Evolutionary conservation across 2,329 filamentous ascomycete species (phyloP).

Genomic region (Fusarium odoratissimum): DNA sequence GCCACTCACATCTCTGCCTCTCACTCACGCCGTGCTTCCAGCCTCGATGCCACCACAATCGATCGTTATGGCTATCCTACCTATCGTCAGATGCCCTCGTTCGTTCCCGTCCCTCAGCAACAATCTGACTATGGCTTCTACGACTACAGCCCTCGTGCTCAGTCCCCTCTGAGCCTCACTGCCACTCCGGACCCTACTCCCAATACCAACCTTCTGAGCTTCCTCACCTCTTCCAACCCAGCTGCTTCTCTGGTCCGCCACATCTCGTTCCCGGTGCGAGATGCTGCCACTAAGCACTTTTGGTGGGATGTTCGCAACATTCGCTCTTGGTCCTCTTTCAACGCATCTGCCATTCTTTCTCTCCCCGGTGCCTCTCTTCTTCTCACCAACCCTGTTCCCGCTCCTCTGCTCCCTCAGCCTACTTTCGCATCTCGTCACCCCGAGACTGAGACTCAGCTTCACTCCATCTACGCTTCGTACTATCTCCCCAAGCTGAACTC

Average conservation of each 20-base stretch:
- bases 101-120: constrained; percentile 46
- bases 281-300: constrained; percentile 81
- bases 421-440: constrained; percentile 72
- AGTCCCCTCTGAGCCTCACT: constrained; percentile 57
- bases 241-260: constrained; percentile 84
- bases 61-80: constrained; percentile 85
- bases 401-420: constrained; percentile 70
- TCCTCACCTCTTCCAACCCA: constrained; percentile 83
- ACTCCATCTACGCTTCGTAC: constrained; percentile 79
- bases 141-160: constrained; percentile 59
- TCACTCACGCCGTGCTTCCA: constrained; percentile 69
- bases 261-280: constrained; percentile 75
- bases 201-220: constrained; percentile 78
- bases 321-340: constrained; percentile 85
- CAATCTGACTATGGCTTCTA: constrained; percentile 57
- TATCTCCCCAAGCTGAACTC: constrained; percentile 90
- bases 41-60: constrained; percentile 73
- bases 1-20: constrained; percentile 52
- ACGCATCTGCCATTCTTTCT: constrained; percentile 74
- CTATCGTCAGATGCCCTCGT: constrained; percentile 77
- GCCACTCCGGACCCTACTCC: constrained; percentile 59
- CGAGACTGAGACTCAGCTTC: constrained; percentile 81
- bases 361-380: constrained; percentile 79
- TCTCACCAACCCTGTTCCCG: constrained; percentile 75
- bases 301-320: constrained; percentile 97